Evolutionary conservation across 2,329 filamentous ascomycete species (phyloP).

Genomic region (Fusarium domesticum): DNA sequence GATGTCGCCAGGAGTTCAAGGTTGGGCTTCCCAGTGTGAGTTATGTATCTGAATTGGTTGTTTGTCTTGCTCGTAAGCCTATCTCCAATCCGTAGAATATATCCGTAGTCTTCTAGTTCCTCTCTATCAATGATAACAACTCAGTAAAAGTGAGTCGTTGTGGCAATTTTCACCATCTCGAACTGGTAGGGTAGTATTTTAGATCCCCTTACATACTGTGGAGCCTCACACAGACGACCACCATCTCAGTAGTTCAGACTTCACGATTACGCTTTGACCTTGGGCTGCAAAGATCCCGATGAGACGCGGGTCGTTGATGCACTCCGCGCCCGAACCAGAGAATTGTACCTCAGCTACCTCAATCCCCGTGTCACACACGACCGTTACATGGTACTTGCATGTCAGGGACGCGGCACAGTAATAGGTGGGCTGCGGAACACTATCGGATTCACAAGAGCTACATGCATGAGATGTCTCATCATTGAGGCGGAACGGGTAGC

Average conservation of each 20-base stretch:
- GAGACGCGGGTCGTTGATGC: background rate
- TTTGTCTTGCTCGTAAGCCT: too few species aligned
- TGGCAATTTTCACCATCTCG: too few species aligned
- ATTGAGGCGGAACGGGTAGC: background rate
- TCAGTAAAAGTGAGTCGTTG: too few species aligned
- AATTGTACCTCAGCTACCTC: background rate
- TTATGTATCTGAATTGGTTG: too few species aligned
- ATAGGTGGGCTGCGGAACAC: background rate
- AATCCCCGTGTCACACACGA: background rate
- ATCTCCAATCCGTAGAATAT: too few species aligned
- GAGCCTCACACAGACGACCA: background rate
- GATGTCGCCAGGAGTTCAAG: too few species aligned
- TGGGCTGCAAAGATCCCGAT: background rate
- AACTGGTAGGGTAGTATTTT: background rate
- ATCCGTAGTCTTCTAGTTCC: background rate
- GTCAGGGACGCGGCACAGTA: background rate
- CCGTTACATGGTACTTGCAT: background rate
- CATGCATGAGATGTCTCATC: background rate
- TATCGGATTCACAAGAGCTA: background rate
- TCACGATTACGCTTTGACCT: background rate
- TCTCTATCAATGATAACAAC: background rate
- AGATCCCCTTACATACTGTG: background rate
- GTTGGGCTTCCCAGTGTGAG: too few species aligned
- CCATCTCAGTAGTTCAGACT: background rate
- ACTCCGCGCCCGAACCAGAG: background rate